phyloP scores from a whole-genome alignment of 2,329 filamentous ascomycete species.

The Sclerotiophoma versabilis region DNA sequence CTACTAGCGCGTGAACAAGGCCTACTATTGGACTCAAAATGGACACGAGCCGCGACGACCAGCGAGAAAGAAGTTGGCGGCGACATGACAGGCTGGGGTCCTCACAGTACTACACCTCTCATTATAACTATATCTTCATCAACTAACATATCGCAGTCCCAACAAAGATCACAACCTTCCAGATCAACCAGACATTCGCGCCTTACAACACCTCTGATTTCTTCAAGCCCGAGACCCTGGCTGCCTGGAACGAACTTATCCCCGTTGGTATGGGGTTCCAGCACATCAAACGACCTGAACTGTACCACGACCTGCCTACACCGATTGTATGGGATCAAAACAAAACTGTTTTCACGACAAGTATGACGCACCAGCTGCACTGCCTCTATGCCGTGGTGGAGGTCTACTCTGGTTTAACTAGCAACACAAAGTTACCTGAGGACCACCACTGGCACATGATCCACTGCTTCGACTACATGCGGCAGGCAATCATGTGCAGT shows the following conservation, averaged over 20 bases:
- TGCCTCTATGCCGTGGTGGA: conserved; percentile 45
- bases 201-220: conserved; percentile 47
- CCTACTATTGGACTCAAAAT: conserved; percentile 27
- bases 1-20: conserved; percentile 42
- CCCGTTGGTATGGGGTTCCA: conserved; percentile 46
- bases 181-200: conserved; percentile 45
- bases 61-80: conserved; percentile 42
- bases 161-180: conserved; percentile 43
- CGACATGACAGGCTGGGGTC: conserved; percentile 44
- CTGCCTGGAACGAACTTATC: conserved; percentile 43
- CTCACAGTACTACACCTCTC: conserved; percentile 32
- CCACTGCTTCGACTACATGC: conserved; percentile 48
- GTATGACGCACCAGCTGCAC: conserved; percentile 46
- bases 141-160: conserved; percentile 29
- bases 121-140: neutral
- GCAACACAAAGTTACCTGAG: conserved; percentile 35
- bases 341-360: conserved; percentile 44
- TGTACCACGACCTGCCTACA: conserved; percentile 43
- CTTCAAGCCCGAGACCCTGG: conserved; percentile 42
- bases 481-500: conserved; percentile 43
- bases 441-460: conserved; percentile 50
- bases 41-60: conserved; percentile 28
- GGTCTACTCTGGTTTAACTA: conserved; percentile 40
- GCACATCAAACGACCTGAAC: conserved; percentile 33
- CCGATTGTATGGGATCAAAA: conserved; percentile 43